A percentile compares a stretch with the other conserved stretches of the same genome.
These are phyloP conservation scores for Leonotis leonurus DNA, from an alignment of 257 asterid species.

Conservation along the genomic window DNA sequence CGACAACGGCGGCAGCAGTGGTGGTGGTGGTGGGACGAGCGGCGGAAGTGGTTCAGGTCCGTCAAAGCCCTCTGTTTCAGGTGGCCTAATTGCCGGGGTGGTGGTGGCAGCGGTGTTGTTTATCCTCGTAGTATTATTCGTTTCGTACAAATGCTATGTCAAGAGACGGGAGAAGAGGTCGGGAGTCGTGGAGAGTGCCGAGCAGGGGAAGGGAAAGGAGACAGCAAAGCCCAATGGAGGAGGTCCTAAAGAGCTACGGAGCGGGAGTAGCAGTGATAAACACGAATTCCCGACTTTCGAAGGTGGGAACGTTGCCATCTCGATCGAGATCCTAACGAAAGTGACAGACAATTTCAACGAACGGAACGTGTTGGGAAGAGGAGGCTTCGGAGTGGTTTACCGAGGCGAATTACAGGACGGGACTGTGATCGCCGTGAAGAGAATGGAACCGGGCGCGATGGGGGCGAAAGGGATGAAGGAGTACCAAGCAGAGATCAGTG, in stretches of 20 bases:
- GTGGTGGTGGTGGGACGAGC: too few relatives aligned
- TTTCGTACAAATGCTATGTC: slow-evolving; percentile 50
- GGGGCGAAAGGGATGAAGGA: slow-evolving; percentile 86
- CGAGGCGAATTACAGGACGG: slow-evolving; percentile 78
- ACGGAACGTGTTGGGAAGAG: slow-evolving; percentile 60
- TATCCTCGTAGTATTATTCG: slow-evolving; percentile 44
- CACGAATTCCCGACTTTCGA: slow-evolving; percentile 45
- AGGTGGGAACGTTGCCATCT: slow-evolving; percentile 56
- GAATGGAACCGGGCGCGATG: slow-evolving; percentile 77
- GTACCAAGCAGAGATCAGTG: slow-evolving; percentile 79
- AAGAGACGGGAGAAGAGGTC: slow-evolving; percentile 36
- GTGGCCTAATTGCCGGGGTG: slow-evolving; percentile 66
- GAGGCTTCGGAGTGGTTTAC: slow-evolving; percentile 84
- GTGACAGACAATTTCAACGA: slow-evolving; percentile 68
- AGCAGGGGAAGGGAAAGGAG: slow-evolving; percentile 46
- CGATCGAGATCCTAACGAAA: slow-evolving; percentile 66
- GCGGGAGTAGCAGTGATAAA: slow-evolving; percentile 58
- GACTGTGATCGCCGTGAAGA: slow-evolving; percentile 79
- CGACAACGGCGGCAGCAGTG: slow-evolving; percentile 15
- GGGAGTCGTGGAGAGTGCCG: slow-evolving; percentile 41
- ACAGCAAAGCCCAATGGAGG: slow-evolving; percentile 20
- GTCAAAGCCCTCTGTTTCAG: slow-evolving; percentile 30
- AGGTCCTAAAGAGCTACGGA: slow-evolving; percentile 27
- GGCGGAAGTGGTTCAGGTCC: slow-evolving; percentile 30
- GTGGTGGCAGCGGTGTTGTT: slow-evolving; percentile 49